Evolutionary conservation across 805 yeast species (phyloP).

Genomic region (Nakazawaea populi): DNA sequence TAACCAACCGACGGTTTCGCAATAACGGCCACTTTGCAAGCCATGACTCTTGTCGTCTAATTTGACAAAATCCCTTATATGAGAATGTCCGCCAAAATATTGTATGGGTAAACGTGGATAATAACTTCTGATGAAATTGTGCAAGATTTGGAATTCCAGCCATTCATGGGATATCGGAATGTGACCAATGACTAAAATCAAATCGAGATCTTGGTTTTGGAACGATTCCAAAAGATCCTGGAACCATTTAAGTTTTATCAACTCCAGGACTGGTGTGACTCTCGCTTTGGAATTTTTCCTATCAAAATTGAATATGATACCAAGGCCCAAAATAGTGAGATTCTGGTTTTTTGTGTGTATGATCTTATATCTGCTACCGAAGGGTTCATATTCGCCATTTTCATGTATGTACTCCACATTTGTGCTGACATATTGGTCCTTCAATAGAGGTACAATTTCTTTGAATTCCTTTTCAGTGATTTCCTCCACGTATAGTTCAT

Average conservation of each 20-base stretch:
- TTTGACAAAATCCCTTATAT: constrained; percentile 75
- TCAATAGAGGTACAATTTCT: constrained; percentile 48
- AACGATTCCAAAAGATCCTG: constrained; percentile 29
- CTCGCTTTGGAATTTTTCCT: constrained; percentile 49
- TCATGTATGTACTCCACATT: constrained; percentile 57
- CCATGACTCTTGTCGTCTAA: constrained; percentile 67
- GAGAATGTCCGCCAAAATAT: constrained; percentile 93
- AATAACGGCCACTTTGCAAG: constrained; percentile 87
- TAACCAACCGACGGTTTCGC: constrained; percentile 91
- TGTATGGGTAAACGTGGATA: constrained; percentile 68
- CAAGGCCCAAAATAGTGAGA: constrained; percentile 56
- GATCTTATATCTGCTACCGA: constrained; percentile 63
- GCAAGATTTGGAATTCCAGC: constrained; percentile 45
- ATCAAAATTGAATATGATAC: constrained; percentile 73
- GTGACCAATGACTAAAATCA: constrained; percentile 73
- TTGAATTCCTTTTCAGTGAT: constrained; percentile 64
- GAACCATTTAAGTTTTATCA: constrained; percentile 64
- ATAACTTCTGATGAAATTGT: constrained; percentile 42
- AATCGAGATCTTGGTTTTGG: constrained; percentile 42
- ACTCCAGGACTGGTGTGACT: constrained; percentile 56
- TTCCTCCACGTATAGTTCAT: constrained; percentile 71
- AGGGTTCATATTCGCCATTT: constrained; percentile 43
- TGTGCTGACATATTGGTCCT: constrained; percentile 61
- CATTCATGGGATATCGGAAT: constrained; percentile 59
- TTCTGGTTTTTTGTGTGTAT: constrained; percentile 55